Evolutionary conservation across 768 basidiomycete species (phyloP).

Genomic region (Lactarius tabidus): DNA sequence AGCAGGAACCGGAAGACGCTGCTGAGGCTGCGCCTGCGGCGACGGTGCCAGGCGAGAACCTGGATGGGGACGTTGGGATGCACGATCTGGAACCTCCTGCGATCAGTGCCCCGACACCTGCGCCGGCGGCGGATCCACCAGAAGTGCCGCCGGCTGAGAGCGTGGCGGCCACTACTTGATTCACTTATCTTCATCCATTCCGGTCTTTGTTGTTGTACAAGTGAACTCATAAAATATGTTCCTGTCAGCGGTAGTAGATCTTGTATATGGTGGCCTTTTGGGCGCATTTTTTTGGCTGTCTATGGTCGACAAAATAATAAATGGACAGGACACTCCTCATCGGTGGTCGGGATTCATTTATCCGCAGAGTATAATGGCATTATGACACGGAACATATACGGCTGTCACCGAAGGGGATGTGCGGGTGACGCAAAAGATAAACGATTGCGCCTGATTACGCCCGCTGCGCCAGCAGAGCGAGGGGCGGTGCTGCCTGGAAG

Average conservation of each 20-base stretch:
- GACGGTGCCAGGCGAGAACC: background rate
- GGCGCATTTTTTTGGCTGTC: background rate
- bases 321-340: background rate
- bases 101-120: background rate
- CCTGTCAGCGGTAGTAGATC: background rate
- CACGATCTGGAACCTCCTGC: background rate
- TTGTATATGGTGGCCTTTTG: background rate
- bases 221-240: background rate
- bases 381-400: background rate
- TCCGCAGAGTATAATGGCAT: background rate
- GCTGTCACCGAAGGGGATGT: background rate
- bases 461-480: background rate
- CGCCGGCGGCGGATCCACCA: background rate
- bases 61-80: background rate
- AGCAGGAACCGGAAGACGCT: background rate
- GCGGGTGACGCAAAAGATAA: background rate
- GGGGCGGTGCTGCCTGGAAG: background rate
- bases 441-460: background rate
- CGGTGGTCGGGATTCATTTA: background rate
- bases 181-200: background rate
- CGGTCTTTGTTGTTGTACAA: slow-evolving; percentile 4
- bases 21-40: background rate
- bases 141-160: background rate
- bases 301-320: background rate
- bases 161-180: background rate